These are phyloP conservation scores for Auxenochlorella protothecoides DNA, from an alignment of 139 green algal species.

Conservation along the genomic window DNA sequence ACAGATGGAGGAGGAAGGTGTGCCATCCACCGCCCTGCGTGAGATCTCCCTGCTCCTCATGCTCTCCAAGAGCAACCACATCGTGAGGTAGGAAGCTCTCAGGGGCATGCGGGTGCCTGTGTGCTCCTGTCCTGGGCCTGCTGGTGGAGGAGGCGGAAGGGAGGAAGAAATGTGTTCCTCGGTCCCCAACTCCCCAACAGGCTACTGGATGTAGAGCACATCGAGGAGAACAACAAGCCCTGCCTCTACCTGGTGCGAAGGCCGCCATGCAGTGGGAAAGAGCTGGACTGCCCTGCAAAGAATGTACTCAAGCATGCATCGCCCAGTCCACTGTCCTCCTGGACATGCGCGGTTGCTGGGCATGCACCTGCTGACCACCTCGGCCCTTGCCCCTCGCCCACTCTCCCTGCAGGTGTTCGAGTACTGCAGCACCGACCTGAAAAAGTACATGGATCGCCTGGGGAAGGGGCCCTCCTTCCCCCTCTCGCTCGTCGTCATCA, in stretches of 20 bases:
- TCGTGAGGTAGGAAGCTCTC: slow-evolving; percentile 60
- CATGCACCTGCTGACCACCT: not conserved
- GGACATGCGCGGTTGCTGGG: not conserved
- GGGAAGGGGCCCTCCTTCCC: slow-evolving; percentile 66
- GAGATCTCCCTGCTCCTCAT: slow-evolving; percentile 93
- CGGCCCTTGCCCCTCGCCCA: not conserved
- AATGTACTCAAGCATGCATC: too few relatives aligned
- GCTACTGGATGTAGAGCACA: slow-evolving; percentile 90
- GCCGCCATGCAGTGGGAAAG: too few relatives aligned
- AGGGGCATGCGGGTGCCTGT: not conserved
- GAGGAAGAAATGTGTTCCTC: not conserved
- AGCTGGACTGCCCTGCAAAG: not conserved
- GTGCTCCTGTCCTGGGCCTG: too few relatives aligned
- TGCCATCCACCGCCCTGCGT: slow-evolving; percentile 90
- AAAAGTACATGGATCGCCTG: slow-evolving; percentile 95
- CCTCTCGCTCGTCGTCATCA: slow-evolving; percentile 47
- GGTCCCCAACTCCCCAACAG: slow-evolving; percentile 32
- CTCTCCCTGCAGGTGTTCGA: slow-evolving; percentile 74
- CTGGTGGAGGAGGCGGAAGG: too few relatives aligned
- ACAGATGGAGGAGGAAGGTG: slow-evolving; percentile 96
- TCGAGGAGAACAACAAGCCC: slow-evolving; percentile 89
- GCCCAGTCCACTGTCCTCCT: not conserved
- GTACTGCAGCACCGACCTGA: slow-evolving; percentile 94
- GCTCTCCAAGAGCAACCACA: slow-evolving; percentile 74
- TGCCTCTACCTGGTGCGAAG: slow-evolving; percentile 85